Percentiles rank a stretch among this genome's conserved stretches.
Conservation (phyloP, 2,329 filamentous ascomycete genomes). For the Colletotrichum chlorophyti region DNA sequence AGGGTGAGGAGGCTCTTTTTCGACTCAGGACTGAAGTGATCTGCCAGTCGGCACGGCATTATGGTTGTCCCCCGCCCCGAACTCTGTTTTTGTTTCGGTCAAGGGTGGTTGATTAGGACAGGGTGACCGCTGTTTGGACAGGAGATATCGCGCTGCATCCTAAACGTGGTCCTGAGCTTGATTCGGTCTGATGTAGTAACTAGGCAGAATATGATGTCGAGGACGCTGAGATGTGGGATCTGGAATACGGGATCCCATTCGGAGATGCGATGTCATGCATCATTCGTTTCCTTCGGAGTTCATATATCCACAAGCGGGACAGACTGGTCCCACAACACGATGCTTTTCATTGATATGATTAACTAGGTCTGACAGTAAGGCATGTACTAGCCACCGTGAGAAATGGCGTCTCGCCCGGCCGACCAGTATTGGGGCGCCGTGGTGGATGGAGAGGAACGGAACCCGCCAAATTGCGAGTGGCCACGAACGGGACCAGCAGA, state of each 20-base stretch:
- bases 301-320: too few relatives aligned
- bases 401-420: too few relatives aligned
- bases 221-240: neutral
- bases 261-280: constrained; percentile 13
- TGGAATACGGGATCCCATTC: neutral
- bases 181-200: neutral
- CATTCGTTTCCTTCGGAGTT: neutral
- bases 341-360: too few relatives aligned
- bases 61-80: neutral
- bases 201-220: neutral
- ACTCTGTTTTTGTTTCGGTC: constrained; percentile 2
- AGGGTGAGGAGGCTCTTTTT: neutral
- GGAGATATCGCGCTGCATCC: neutral
- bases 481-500: constrained; percentile 6
- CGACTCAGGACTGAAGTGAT: neutral
- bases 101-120: neutral
- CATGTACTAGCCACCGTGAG: too few relatives aligned
- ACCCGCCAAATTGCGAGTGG: constrained; percentile 11
- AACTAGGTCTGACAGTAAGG: too few relatives aligned
- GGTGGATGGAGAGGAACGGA: constrained; percentile 9
- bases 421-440: neutral
- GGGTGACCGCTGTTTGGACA: neutral
- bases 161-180: neutral
- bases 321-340: too few relatives aligned
- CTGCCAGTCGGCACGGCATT: constrained; percentile 8